phyloP scores from a whole-genome alignment of 805 yeast genomes.

The Candida chauliodis region DNA sequence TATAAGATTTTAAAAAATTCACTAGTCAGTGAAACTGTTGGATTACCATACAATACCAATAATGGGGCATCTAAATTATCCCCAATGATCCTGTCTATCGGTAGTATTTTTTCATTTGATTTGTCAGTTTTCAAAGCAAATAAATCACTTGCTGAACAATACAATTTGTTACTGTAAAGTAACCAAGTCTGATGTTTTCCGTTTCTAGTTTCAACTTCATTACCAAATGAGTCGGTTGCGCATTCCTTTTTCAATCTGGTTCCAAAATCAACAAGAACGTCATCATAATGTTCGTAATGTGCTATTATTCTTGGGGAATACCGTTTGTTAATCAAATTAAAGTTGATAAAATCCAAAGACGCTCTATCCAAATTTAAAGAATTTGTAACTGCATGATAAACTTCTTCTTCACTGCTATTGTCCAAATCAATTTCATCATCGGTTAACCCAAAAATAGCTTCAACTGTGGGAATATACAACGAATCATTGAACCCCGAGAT shows the following conservation, averaged over 20 bases:
- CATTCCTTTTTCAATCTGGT: constrained; percentile 19
- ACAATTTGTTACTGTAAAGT: constrained; percentile 47
- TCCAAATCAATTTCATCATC: constrained; percentile 15
- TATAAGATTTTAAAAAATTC: constrained; percentile 57
- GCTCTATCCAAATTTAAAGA: constrained; percentile 10
- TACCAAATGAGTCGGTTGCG: constrained; percentile 32
- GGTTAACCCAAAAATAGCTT: constrained; percentile 13
- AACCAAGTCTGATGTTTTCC: constrained; percentile 43
- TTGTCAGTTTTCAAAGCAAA: constrained; percentile 69
- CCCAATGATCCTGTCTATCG: constrained; percentile 70
- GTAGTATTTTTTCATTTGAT: constrained; percentile 17
- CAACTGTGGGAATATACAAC: constrained; percentile 30
- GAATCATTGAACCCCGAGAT: constrained; percentile 31
- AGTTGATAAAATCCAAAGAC: constrained; percentile 29
- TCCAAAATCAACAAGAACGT: constrained; percentile 24
- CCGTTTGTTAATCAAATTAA: constrained; percentile 45
- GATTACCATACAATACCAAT: constrained; percentile 66
- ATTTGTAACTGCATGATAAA: constrained; percentile 8
- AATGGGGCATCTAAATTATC: constrained; percentile 45
- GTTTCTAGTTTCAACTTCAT: constrained; percentile 18
- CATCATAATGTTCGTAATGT: constrained; percentile 52
- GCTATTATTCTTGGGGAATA: constrained; percentile 63
- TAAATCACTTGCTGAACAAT: constrained; percentile 68
- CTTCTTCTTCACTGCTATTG: constrained; percentile 6
- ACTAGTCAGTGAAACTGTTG: constrained; percentile 45